Evolutionary conservation across 1,139 yeast species (phyloP).

Genomic region (Pichia sp.): DNA sequence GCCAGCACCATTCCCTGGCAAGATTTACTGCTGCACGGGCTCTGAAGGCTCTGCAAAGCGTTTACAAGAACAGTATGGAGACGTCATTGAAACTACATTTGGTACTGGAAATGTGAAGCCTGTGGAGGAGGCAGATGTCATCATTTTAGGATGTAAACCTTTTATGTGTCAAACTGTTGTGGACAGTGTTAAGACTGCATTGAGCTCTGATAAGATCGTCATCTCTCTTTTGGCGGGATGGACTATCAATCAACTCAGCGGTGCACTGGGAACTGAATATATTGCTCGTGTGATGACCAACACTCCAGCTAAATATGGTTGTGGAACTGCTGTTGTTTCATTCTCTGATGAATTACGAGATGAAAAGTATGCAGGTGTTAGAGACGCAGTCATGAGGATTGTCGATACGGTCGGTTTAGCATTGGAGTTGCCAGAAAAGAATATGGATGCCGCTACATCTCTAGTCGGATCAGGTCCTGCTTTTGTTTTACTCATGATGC

Average conservation of each 20-base stretch:
- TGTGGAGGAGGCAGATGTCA: constrained; percentile 55
- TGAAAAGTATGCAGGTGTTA: constrained; percentile 37
- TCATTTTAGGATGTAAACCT: constrained; percentile 85
- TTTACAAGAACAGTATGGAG: constrained; percentile 36
- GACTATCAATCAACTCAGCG: constrained; percentile 62
- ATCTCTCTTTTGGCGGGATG: constrained; percentile 91
- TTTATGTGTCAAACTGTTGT: constrained; percentile 61
- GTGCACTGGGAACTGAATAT: constrained; percentile 42
- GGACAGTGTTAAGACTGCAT: constrained; percentile 29
- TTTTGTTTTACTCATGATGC: constrained; percentile 82
- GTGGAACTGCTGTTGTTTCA: constrained; percentile 88
- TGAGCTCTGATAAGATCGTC: constrained; percentile 43
- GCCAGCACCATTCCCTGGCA: constrained; percentile 55
- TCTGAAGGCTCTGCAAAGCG: constrained; percentile 43
- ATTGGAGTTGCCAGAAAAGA: constrained; percentile 73
- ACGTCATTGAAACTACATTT: constrained; percentile 44
- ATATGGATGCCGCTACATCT: constrained; percentile 96
- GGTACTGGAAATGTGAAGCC: constrained; percentile 52
- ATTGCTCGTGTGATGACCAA: constrained; percentile 97
- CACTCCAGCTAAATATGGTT: constrained; percentile 89
- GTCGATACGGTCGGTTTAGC: constrained; percentile 64
- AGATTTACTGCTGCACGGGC: constrained; percentile 71
- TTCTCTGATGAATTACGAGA: constrained; percentile 33
- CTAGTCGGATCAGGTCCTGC: constrained; percentile 98
- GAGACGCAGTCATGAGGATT: constrained; percentile 49